Conservation (phyloP, 257 asterid genomes). For the Primulina tabacum region DNA sequence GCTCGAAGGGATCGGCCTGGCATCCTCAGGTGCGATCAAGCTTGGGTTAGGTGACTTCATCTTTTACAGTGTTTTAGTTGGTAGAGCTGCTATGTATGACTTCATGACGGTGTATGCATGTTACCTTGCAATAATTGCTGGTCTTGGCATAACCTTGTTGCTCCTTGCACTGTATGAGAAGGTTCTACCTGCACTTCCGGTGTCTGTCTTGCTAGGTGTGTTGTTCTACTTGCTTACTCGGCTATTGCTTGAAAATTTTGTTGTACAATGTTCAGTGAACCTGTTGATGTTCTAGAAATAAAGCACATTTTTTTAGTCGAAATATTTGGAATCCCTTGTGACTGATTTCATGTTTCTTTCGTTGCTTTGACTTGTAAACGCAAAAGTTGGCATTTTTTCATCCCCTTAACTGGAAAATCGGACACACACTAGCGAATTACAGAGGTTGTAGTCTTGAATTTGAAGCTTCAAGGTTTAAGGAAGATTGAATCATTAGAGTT, state of each 20-base stretch:
- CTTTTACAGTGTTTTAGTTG: constrained; percentile 90
- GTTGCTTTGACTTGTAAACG: background rate
- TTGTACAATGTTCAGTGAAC: constrained; percentile 80
- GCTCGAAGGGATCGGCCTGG: constrained; percentile 87
- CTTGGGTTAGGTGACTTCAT: constrained; percentile 94
- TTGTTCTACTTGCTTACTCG: constrained; percentile 77
- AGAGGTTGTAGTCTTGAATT: background rate
- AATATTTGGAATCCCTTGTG: background rate
- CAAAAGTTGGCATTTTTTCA: too few species aligned
- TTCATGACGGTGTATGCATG: constrained; percentile 95
- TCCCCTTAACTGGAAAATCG: background rate
- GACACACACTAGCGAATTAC: background rate
- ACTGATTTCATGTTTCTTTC: background rate
- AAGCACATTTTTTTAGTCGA: background rate
- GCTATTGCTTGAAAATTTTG: constrained; percentile 72
- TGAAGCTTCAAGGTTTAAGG: background rate
- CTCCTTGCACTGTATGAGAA: constrained; percentile 84
- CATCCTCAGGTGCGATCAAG: constrained; percentile 91
- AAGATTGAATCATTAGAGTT: too few species aligned
- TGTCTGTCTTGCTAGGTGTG: constrained; percentile 82
- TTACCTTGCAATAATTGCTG: constrained; percentile 91
- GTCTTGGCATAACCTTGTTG: constrained; percentile 80
- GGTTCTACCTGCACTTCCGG: constrained; percentile 97
- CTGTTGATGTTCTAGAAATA: constrained; percentile 76
- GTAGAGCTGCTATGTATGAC: constrained; percentile 96